These are phyloP conservation scores for Cryphonectria radicalis DNA, from an alignment of 2,329 filamentous ascomycete genomes.

Conservation along the genomic window DNA sequence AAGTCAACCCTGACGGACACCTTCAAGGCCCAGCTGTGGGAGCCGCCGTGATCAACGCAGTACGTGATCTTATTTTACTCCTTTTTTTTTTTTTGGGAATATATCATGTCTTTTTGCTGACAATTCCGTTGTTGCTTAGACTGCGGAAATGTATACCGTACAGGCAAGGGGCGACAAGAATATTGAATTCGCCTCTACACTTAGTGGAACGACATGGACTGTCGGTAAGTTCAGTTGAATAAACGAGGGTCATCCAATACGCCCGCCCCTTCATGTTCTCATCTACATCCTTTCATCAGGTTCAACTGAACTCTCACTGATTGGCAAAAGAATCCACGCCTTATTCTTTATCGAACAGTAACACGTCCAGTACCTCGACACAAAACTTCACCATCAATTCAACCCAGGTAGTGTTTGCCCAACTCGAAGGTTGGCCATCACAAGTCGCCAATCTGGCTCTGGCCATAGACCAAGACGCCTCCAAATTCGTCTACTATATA, in stretches of 20 bases:
- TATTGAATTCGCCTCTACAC: background rate
- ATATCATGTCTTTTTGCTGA: background rate
- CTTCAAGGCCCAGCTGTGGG: constrained; percentile 11
- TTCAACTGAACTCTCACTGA: background rate
- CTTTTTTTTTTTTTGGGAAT: too few relatives aligned
- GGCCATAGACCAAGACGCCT: constrained; percentile 14
- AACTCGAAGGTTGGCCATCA: background rate
- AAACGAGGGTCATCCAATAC: background rate
- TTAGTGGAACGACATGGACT: background rate
- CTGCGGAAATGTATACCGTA: constrained; percentile 14
- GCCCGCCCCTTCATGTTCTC: background rate
- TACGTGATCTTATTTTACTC: background rate
- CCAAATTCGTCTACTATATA: constrained; percentile 16
- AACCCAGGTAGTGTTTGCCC: background rate
- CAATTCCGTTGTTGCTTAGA: background rate
- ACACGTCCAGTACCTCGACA: constrained; percentile 15
- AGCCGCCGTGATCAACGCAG: constrained; percentile 3
- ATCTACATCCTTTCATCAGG: background rate
- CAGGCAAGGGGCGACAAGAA: constrained; percentile 12
- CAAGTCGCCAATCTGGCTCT: background rate
- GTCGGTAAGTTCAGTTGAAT: background rate
- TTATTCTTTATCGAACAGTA: constrained; percentile 10
- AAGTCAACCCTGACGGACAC: constrained; percentile 11
- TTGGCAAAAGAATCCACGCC: constrained; percentile 7
- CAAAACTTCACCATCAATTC: constrained; percentile 14